Conservation (phyloP, 371 early-diverging fungal genomes). For the Gilbertella persicaria region DNA sequence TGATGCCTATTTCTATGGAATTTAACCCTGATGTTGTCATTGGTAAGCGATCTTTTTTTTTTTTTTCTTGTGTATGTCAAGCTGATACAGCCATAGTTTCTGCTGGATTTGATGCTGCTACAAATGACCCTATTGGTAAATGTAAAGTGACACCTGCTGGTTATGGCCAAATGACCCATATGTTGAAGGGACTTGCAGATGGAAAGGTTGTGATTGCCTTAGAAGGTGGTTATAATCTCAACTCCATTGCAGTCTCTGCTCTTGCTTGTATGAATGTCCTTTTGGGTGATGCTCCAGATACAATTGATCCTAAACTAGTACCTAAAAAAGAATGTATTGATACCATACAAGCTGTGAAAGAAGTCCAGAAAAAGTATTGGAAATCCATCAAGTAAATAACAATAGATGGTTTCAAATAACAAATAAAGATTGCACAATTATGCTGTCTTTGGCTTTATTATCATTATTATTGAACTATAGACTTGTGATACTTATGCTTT, state of each 20-base stretch:
- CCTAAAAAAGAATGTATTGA: constrained; percentile 50
- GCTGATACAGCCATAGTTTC: constrained; percentile 51
- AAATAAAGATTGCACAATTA: too few relatives aligned
- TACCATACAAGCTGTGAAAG: constrained; percentile 49
- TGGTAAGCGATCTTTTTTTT: constrained; percentile 37
- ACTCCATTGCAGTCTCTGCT: constrained; percentile 74
- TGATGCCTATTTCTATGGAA: constrained; percentile 84
- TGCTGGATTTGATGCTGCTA: constrained; percentile 92
- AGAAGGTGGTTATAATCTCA: constrained; percentile 86
- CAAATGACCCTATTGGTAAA: constrained; percentile 83
- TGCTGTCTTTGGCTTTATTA: background rate
- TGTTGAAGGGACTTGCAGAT: constrained; percentile 69
- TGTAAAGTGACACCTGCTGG: constrained; percentile 83
- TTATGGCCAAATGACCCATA: constrained; percentile 85
- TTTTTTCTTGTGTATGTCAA: background rate
- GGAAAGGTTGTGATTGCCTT: constrained; percentile 79
- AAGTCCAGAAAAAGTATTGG: constrained; percentile 59
- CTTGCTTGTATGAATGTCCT: constrained; percentile 76
- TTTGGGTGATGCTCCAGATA: constrained; percentile 59
- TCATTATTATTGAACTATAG: background rate
- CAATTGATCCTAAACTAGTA: constrained; percentile 25
- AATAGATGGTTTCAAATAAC: too few relatives aligned
- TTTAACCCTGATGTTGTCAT: constrained; percentile 85
- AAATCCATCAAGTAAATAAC: constrained; percentile 11
- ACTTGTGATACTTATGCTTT: constrained; percentile 1